Evolutionary conservation across 768 basidiomycete genomes (phyloP), one percentile per base, ranked within the genome.

Genomic region (Steccherinum ochraceum): DNA sequence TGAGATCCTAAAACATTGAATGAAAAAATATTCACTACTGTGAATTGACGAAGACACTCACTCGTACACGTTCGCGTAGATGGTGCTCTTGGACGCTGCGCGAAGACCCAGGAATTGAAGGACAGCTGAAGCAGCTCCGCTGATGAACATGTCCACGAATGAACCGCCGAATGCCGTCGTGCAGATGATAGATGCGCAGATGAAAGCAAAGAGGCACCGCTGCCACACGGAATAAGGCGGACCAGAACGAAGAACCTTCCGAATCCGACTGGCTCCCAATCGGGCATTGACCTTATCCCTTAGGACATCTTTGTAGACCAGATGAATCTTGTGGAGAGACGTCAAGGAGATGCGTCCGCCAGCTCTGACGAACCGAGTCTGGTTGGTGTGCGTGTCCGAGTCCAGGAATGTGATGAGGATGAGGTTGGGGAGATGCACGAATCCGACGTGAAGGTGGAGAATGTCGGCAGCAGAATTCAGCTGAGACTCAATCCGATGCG

Each of bases 11-110:
- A 13, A 40, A 3, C 12, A 44, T 23, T n/a, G n/a, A n/a, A n/a
- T n/a, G n/a, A n/a, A n/a, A n/a, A n/a, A n/a, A 1, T 41, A 25
- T 27, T 49, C 10, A n/a, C n/a, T n/a, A n/a, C n/a, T n/a, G n/a
- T n/a, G n/a, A n/a, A n/a, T n/a, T n/a, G n/a, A n/a, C n/a, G n/a
- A 40, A 1, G 10, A 44, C 20, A 73, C 90, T 66, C 64, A 93
- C 93, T 95, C 93, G 61, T 93, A 95, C 51, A 94, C 90, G 60
- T 92, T 94, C n/a, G 91, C 90, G 67, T 93, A 94, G 70, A 90
- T 86, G 1, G 88, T 78, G 58, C 86, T 93, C 68, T 88, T 91
- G 57, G 84, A 79, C 3, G 92, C 91, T 7, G 88, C 82, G 60
- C 83, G 85, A 45, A 93, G 70, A 30, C 90, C 89, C 41, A 93